Conservation (phyloP, 495 filamentous ascomycete species). For the Neurospora sp. region DNA sequence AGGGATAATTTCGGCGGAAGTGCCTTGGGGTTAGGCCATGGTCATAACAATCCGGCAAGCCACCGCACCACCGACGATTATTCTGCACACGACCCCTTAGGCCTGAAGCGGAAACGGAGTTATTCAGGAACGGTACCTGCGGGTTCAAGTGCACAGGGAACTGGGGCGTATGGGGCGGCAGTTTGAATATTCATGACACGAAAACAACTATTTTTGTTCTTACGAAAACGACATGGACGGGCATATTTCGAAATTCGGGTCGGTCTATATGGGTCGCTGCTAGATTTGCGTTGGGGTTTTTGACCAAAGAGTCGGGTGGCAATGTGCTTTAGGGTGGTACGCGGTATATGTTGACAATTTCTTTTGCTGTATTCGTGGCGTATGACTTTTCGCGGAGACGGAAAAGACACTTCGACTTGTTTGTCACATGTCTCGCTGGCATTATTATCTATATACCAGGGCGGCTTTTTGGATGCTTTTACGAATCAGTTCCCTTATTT, state of each 20-base stretch:
- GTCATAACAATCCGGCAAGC: conserved; percentile 23
- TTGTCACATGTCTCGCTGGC: background rate
- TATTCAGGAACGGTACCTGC: conserved; percentile 17
- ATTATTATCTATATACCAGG: background rate
- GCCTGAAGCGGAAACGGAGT: conserved; percentile 43
- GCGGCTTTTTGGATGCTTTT: background rate
- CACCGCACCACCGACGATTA: conserved; percentile 27
- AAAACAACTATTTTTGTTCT: background rate
- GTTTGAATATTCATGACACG: background rate
- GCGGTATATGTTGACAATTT: background rate
- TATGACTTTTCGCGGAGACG: background rate
- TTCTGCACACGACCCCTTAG: conserved; percentile 25
- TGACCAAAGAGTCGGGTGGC: background rate
- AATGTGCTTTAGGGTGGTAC: background rate
- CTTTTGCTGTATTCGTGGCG: background rate
- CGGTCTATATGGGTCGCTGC: background rate
- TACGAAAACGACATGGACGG: background rate
- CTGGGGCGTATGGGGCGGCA: background rate
- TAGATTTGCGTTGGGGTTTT: background rate
- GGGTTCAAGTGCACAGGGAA: background rate
- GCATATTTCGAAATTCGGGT: background rate
- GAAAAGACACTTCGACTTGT: background rate
- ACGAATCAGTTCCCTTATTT: background rate
- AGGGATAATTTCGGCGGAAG: conserved; percentile 35
- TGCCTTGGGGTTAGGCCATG: conserved; percentile 23